phyloP scores from a whole-genome alignment of 1,139 yeast species.

The Kodamaea ohmeri region DNA sequence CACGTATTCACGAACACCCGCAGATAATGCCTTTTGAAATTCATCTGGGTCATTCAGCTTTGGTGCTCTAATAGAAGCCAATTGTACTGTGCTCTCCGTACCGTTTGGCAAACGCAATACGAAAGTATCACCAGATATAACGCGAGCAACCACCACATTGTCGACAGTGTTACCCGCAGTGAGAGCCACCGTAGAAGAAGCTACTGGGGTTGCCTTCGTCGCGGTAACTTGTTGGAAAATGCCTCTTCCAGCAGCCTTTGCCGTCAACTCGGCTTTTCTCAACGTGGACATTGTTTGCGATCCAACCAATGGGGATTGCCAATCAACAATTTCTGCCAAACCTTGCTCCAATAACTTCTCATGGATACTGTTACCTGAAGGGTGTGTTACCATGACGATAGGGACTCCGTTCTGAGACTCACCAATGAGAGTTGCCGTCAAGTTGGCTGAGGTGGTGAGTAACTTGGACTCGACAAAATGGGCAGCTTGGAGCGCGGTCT shows the following conservation, averaged over 20 bases:
- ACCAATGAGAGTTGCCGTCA: conserved; percentile 59
- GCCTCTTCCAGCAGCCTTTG: conserved; percentile 63
- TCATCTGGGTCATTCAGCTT: conserved; percentile 53
- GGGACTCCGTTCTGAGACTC: conserved; percentile 63
- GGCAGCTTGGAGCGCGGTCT: conserved; percentile 64
- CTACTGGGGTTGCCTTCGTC: conserved; percentile 15
- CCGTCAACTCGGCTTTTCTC: conserved; percentile 65
- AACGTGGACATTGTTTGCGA: conserved; percentile 57
- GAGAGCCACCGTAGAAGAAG: conserved; percentile 20
- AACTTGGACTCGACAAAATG: conserved; percentile 64
- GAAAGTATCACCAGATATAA: conserved; percentile 69
- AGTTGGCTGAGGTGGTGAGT: conserved; percentile 53
- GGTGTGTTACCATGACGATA: conserved; percentile 61
- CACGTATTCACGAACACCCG: conserved; percentile 69
- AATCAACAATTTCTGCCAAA: conserved; percentile 71
- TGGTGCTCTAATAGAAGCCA: conserved; percentile 75
- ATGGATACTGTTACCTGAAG: conserved; percentile 68
- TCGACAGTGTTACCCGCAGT: conserved; percentile 48
- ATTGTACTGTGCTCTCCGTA: conserved; percentile 60
- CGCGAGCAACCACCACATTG: conserved; percentile 55
- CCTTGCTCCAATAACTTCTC: conserved; percentile 68
- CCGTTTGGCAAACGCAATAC: conserved; percentile 47
- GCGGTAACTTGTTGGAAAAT: conserved; percentile 47
- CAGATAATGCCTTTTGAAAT: conserved; percentile 49
- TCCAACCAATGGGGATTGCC: conserved; percentile 79